A percentile compares a stretch with the other conserved stretches of the same genome.
Evolutionary conservation across 106 monocot species (phyloP).

Genomic region (Dioscorea dumetorum): DNA sequence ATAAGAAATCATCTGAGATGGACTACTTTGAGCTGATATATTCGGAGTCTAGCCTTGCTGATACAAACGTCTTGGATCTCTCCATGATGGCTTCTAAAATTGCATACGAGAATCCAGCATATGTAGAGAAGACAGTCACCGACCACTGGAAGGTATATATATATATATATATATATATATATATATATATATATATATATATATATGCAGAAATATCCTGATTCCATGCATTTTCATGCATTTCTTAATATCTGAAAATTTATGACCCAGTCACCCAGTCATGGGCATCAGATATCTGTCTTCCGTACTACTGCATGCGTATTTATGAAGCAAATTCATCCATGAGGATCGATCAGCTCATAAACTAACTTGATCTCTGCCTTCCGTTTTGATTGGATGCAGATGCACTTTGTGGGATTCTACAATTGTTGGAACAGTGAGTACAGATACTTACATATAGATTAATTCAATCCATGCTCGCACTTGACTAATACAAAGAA

Average conservation of each 20-base stretch:
- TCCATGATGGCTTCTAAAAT: slow-evolving; percentile 12
- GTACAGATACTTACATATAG: background rate
- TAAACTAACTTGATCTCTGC: background rate
- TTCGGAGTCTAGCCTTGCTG: background rate
- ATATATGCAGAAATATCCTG: too few relatives aligned
- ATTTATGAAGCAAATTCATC: too few relatives aligned
- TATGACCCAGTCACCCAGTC: too few relatives aligned
- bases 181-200: too few relatives aligned
- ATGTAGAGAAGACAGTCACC: background rate
- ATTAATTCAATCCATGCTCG: background rate
- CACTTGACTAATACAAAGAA: background rate
- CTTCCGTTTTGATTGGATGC: slow-evolving; percentile 1
- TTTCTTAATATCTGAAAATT: too few relatives aligned
- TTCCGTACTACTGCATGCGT: too few relatives aligned
- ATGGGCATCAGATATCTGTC: too few relatives aligned
- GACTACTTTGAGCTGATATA: background rate
- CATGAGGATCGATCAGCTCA: too few relatives aligned
- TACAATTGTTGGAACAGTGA: slow-evolving; percentile 54
- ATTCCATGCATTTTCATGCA: too few relatives aligned
- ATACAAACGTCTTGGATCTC: slow-evolving; percentile 1
- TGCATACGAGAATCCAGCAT: slow-evolving; percentile 7
- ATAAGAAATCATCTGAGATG: background rate
- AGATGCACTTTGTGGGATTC: slow-evolving; percentile 54
- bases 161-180: too few relatives aligned
- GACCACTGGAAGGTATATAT: slow-evolving; percentile 3